Evolutionary conservation across 768 basidiomycete genomes (phyloP), one percentile per base, ranked within the genome.

Genomic region (Phylloporus sp.): DNA sequence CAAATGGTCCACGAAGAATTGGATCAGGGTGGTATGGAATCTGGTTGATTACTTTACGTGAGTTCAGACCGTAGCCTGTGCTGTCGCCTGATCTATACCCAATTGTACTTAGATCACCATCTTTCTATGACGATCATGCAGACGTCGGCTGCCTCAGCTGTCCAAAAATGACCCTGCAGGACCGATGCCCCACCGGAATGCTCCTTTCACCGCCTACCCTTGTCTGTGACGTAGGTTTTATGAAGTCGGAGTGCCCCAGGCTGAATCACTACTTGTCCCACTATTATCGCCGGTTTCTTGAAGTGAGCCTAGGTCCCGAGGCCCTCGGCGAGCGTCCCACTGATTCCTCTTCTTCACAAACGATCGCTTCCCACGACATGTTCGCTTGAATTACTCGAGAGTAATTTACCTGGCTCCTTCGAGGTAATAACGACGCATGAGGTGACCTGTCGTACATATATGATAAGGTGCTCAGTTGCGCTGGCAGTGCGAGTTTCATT

Each of bases 11-110:
- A 73, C 28, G 67, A 69, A 58, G 76, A 77, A 58, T 73, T 70
- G 26, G 75, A 78, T 46, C 77, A 77, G 52, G 74, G 74, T 20
- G 65, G 61, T 45, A 71, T 71, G 68, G 76, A 76, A 45, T 49
- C 54, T 20, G 47, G 43, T 34, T 68, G 47, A 59, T 51, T 31
- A n/a, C 27, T 32, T 15, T 44, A 47, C 41, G 27, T 22, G 38
- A 28, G 34, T 31, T 34, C 40, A 40, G 22, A 42, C 50, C 38
- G 32, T 49, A 34, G 27, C 31, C 12, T 32, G 15, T 35, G 5
- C 22, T 50, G 48, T 46, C 22, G 18, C 35, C 45, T 16, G 36
- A 45, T n/a, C 20, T 42, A n/a, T 22, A 38, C 28, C 22, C 18
- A 34, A 49, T 36, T 45, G 26, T 41, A 41, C 26, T 34, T 47